Evolutionary conservation across 495 filamentous ascomycete species (phyloP), one percentile per base, ranked within the genome.

Genomic region (Hypoxylon lienhwacheense): DNA sequence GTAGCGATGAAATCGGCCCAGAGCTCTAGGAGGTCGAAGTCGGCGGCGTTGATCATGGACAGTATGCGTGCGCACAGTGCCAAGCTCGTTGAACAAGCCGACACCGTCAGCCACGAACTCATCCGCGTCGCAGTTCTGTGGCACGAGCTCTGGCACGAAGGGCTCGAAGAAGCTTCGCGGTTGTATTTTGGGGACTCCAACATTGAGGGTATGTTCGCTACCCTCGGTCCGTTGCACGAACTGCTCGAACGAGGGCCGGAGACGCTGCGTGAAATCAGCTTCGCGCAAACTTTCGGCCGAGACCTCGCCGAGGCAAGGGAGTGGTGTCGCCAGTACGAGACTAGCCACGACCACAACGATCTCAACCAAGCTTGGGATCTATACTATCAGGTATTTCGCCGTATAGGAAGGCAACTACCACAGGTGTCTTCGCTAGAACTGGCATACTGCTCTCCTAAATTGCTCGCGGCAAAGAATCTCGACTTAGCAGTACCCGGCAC

Each of bases 131-230:
- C 95, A 0, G 95, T 99, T 1, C 64, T 97, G 16, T 99, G 93
- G 93, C 93, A 99, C 67, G 93, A 99, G 62, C 85, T 91, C 34
- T 99, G 93, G 93, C 95, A 99, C 59, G 93, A 99, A 69, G 95
- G 87, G n/a, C 79, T 99, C 8, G 93, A 99, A 69, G 95, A 99
- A 71, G 95, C 93, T 2, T 96, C 90, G 4, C 83, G 95, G 37
- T 72, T 95, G 35, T 87, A 85, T 55, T 99, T 99, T 61, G 93
- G 91, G 32, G 95, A 97, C 64, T 84, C 90, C 50, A 95, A 99
- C 66, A 90, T 96, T 44, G 89, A 96, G 46, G 95, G 91, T 66
- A 97, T 97, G 92, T 92, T 99, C 67, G 79, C 84, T 31, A 90
- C 88, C 1, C 82, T 99, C 17, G 86, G 85, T 17, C 95, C 93